Base-by-base conservation (phyloP, 306 rosid genomes). In the Quercus glauca region DNA sequence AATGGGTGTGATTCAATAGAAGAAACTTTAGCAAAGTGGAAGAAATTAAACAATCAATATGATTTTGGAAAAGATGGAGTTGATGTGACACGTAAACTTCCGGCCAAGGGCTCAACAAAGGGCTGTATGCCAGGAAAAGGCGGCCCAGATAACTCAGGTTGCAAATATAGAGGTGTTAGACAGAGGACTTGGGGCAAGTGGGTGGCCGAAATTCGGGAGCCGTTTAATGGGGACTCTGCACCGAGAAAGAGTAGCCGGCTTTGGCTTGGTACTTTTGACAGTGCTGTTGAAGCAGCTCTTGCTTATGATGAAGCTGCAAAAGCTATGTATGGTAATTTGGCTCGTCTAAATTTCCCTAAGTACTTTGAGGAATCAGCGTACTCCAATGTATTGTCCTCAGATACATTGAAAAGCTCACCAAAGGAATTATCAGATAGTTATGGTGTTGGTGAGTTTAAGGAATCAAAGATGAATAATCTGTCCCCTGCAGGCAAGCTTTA, bases 181-280 rank as follows among this genome's bases (percentile, higher is more conserved):
- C 97, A 93, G 80, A 91, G 98, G 87, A 90, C 88, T 85, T 91
- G 97, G 98, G 98, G 99, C 0, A 95, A 91, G 52, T 95, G 99
- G 98, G 98, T 93, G 1, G 90, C 97, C 21, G 99, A 95, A 72
- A 95, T 95, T 65, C 85, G 98, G 1, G 94, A 91, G 73, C 98
- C 98, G 0, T 83, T 80, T 59, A 69, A 71, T 5, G 71, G 78
- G 7, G 71, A 64, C 29, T 76, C 28, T 61, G 80, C 41, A 25
- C 64, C 55, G 23, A 78, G 73, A 69, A 90, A 87, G 76, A 76
- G 86, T 5, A 85, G 68, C 49, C 85, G 98, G 28, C 86, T 93
- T 61, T 95, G 99, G 99, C 98, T 95, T 25, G 98, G 99, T 28
- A 93, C 99, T 79, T 95, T 91, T 76, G 12, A 90, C 3, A 91